Evolutionary conservation across 2,329 filamentous ascomycete species (phyloP), one percentile per base, ranked within the genome.

Genomic region (Calonectria hawksworthii): DNA sequence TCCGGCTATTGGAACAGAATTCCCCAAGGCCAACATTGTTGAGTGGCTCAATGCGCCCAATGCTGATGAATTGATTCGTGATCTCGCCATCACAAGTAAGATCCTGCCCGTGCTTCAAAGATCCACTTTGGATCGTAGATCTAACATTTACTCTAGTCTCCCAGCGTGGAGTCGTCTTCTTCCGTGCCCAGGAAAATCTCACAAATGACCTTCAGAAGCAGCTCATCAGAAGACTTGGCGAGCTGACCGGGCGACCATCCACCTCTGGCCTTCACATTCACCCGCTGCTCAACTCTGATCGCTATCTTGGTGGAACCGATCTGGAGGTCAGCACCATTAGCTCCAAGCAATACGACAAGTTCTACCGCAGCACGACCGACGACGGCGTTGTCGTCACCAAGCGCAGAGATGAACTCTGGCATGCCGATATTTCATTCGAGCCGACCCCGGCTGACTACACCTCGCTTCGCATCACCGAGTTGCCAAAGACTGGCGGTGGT

Each of bases 111-210:
- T 23, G 3, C 41, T 64, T 10, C 18, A 47, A 23, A 11, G 11
- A 32, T 32, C 11, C 32, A 26, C 11, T 34, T 34, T 47, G n/a
- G 44, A 16, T 11, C 11, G 4, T n/a, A 1, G 34, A 9, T 16
- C 59, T 56, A 32, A 67, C 32, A 18, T 5, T 14, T 13, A 32
- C 32, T 52, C 32, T 41, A 93, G 92, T 94, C 77, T 94, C 93
- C 1, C 90, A 91, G 74, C 90, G 93, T 0, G 93, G 93, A 13
- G 93, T 94, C 4, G 92, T 94, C 38, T 94, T 94, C 85, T 93
- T 94, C 85, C 90, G 92, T 26, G 88, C 90, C 36, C 93, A 95
- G 76, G 87, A 93, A 80, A 86, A 87, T 44, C 83, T 94, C 47
- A 89, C 88, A 76, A 89, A 93, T 80, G 90, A 92, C 1, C 87